These are phyloP conservation scores for Xylaria nigripes DNA, from an alignment of 495 filamentous ascomycete genomes.

Conservation along the genomic window DNA sequence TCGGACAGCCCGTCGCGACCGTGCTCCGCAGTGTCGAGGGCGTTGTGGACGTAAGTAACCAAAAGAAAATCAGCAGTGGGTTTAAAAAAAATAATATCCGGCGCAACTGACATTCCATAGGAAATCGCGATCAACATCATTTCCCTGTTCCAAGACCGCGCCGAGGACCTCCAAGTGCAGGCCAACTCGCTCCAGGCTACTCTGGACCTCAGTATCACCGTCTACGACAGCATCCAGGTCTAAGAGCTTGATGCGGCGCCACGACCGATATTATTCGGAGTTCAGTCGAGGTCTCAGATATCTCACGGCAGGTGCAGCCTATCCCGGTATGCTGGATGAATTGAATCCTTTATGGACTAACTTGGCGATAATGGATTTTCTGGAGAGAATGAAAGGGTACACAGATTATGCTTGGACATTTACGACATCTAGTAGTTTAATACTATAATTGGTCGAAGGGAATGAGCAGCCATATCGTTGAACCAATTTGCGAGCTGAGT, in stretches of 20 bases:
- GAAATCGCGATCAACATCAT: slow-evolving; percentile 10
- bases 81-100: not conserved
- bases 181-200: slow-evolving; percentile 8
- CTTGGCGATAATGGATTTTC: too few species aligned
- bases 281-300: not conserved
- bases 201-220: slow-evolving; percentile 7
- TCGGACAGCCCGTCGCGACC: slow-evolving; percentile 15
- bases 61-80: not conserved
- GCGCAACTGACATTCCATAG: slow-evolving; percentile 3
- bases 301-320: too few species aligned
- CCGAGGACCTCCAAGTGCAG: not conserved
- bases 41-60: slow-evolving; percentile 18
- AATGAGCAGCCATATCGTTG: too few species aligned
- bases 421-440: too few species aligned
- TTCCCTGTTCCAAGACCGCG: slow-evolving; percentile 2
- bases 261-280: slow-evolving; percentile 6
- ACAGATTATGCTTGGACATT: too few species aligned
- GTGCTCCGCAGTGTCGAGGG: slow-evolving; percentile 13
- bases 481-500: too few species aligned
- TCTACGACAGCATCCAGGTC: slow-evolving; percentile 1
- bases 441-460: too few species aligned
- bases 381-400: too few species aligned
- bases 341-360: too few species aligned
- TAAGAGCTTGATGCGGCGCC: not conserved
- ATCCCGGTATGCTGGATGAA: too few species aligned